A percentile compares a stretch with the other conserved stretches of the same genome.
phyloP scores from a whole-genome alignment of 2,329 filamentous ascomycete genomes.

The Fusarium circinatum region DNA sequence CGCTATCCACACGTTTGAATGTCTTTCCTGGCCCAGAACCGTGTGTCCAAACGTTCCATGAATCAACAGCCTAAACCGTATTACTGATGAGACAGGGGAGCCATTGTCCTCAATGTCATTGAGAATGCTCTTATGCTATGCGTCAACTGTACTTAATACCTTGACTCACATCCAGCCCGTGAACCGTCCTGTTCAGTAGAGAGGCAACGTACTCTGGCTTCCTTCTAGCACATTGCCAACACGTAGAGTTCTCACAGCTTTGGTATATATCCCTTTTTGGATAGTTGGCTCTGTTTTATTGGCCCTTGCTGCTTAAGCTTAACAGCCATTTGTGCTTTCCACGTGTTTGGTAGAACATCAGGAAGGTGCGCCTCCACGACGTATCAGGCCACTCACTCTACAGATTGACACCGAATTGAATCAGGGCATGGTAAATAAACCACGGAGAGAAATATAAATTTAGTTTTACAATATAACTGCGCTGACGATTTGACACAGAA shows the following conservation, averaged over 20 bases:
- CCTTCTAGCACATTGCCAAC: not conserved
- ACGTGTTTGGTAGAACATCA: not conserved
- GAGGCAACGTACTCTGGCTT: not conserved
- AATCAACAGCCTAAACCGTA: too few relatives aligned
- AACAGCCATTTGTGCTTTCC: not conserved
- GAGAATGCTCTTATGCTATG: too few relatives aligned
- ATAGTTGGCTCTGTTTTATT: rapidly evolving
- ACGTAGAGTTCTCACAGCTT: rapidly evolving
- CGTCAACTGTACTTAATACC: too few relatives aligned
- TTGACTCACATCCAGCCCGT: not conserved
- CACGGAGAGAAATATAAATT: rapidly evolving
- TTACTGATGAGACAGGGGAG: too few relatives aligned
- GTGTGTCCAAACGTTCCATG: too few relatives aligned
- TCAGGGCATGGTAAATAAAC: too few relatives aligned
- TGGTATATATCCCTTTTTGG: rapidly evolving
- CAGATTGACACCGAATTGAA: too few relatives aligned
- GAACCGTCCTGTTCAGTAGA: rapidly evolving
- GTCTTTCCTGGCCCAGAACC: too few relatives aligned
- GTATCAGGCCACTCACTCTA: too few relatives aligned
- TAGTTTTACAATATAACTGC: rapidly evolving
- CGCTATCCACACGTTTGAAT: not conserved
- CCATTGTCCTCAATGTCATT: too few relatives aligned
- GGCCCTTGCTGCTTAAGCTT: not conserved
- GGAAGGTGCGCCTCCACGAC: not conserved
- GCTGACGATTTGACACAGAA: too few relatives aligned